phyloP scores from a whole-genome alignment of 148 eudicot genomes.

The Spergularia marina region DNA sequence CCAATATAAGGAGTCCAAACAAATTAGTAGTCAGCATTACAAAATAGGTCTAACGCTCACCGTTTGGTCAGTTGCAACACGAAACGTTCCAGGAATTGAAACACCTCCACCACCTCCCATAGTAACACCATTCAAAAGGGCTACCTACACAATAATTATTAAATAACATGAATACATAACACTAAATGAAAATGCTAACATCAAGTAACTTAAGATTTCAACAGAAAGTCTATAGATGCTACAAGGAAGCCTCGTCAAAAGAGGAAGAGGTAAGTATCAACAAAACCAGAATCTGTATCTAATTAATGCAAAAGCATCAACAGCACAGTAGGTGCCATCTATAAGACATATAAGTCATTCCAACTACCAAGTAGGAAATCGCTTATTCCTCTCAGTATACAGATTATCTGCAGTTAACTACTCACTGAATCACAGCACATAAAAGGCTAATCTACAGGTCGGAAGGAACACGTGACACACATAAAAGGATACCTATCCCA shows the following conservation, averaged over 20 bases:
- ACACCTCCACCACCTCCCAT: constrained; percentile 95
- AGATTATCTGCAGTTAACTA: neutral
- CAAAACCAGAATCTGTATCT: no score
- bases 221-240: neutral
- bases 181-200: neutral
- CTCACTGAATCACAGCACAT: neutral
- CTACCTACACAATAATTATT: constrained; percentile 49
- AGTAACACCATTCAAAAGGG: constrained; percentile 76
- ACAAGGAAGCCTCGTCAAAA: no score
- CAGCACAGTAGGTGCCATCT: neutral
- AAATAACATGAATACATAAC: constrained; percentile 1
- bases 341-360: neutral
- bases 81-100: constrained; percentile 83
- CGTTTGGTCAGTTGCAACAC: constrained; percentile 84
- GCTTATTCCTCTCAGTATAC: neutral
- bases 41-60: constrained; percentile 36
- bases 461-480: neutral
- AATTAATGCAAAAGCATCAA: neutral
- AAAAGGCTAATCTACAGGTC: neutral
- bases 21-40: neutral
- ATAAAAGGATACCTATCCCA: neutral
- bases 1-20: no score
- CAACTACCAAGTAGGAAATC: neutral
- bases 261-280: no score
- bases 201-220: neutral